Evolutionary conservation across 2,329 filamentous ascomycete genomes (phyloP).

Genomic region (Fusarium abutilonis): DNA sequence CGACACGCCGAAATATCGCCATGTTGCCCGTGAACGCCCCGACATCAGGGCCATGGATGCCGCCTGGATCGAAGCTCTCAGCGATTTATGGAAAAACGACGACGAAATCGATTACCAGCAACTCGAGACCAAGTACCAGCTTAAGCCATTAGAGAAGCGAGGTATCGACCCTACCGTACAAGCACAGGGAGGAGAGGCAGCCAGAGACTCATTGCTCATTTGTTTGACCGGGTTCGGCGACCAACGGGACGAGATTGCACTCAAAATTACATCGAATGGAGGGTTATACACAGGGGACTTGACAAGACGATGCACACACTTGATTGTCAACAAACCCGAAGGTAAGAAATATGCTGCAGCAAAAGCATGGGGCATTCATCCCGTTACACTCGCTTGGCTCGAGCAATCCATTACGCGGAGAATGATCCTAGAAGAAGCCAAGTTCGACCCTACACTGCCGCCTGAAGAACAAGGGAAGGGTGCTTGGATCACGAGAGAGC

Average conservation of each 20-base stretch:
- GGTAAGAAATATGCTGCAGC: constrained; percentile 93
- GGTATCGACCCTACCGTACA: constrained; percentile 53
- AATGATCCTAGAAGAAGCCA: constrained; percentile 89
- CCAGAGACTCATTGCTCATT: constrained; percentile 58
- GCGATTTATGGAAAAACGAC: constrained; percentile 82
- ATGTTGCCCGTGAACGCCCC: constrained; percentile 87
- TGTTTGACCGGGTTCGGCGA: constrained; percentile 69
- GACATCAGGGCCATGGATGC: constrained; percentile 85
- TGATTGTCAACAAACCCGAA: constrained; percentile 80
- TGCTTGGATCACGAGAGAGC: constrained; percentile 71
- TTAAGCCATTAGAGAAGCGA: constrained; percentile 70
- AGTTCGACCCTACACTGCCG: constrained; percentile 80
- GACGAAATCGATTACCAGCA: constrained; percentile 77
- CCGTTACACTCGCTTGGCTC: constrained; percentile 87
- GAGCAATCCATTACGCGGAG: constrained; percentile 82
- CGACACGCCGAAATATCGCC: constrained; percentile 92
- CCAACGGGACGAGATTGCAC: constrained; percentile 75
- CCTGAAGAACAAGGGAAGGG: constrained; percentile 76
- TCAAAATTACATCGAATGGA: constrained; percentile 74
- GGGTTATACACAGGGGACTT: constrained; percentile 89
- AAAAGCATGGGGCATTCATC: constrained; percentile 80
- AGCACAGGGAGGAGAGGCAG: constrained; percentile 32
- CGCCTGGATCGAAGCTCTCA: constrained; percentile 85
- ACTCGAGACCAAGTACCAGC: constrained; percentile 72
- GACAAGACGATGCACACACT: constrained; percentile 84